These are phyloP conservation scores for Rhodosporidiobolus odoratus DNA, from an alignment of 768 basidiomycete genomes.

Conservation along the genomic window DNA sequence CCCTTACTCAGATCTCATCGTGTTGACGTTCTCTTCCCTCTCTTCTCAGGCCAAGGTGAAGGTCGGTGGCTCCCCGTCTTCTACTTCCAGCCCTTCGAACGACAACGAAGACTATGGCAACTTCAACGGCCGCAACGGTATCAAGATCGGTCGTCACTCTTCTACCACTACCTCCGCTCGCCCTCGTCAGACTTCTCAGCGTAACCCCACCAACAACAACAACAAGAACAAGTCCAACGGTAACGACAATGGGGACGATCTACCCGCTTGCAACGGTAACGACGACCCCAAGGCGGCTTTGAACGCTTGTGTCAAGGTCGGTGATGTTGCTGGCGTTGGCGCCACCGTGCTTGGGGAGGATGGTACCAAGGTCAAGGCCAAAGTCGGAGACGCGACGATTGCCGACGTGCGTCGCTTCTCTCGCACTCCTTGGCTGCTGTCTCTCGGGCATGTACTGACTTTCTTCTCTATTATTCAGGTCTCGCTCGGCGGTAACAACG, in stretches of 20 bases:
- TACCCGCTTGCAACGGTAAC: conserved; percentile 8
- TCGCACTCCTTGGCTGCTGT: background rate
- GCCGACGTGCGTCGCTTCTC: background rate
- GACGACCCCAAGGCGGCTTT: conserved; percentile 6
- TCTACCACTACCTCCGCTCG: background rate
- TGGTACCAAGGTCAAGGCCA: background rate
- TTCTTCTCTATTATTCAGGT: background rate
- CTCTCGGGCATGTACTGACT: background rate
- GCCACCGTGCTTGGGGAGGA: background rate
- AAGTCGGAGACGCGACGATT: background rate
- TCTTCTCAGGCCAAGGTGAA: background rate
- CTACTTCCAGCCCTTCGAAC: background rate
- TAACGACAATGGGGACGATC: background rate
- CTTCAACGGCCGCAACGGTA: background rate
- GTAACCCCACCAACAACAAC: background rate
- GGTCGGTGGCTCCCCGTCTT: conserved; percentile 5
- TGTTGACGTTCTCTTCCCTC: background rate
- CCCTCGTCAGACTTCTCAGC: background rate
- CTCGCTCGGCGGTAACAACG: background rate
- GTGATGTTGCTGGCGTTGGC: conserved; percentile 2
- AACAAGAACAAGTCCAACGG: background rate
- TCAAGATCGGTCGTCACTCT: background rate
- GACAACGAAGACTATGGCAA: background rate
- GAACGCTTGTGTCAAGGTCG: conserved; percentile 14
- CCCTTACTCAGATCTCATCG: background rate